Percentiles rank a stretch among this genome's conserved stretches.
Evolutionary conservation across 2,329 filamentous ascomycete species (phyloP).

Genomic region (Pyrenochaeta sp.): DNA sequence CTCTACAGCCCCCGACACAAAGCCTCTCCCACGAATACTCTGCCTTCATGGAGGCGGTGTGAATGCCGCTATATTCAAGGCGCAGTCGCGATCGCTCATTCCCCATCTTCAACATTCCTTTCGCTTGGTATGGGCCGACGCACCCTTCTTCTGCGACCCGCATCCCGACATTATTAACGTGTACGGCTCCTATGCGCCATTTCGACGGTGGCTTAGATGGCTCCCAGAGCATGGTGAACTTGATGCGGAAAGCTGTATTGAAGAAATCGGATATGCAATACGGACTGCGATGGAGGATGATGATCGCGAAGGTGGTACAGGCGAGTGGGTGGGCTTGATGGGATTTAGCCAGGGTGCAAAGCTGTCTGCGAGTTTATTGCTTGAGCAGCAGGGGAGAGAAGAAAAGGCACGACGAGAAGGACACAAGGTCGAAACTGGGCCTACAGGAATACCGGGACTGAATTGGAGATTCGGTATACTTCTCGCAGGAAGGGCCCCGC

Average conservation of each 20-base stretch:
- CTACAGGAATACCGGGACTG: conserved; percentile 34
- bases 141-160: conserved; percentile 69
- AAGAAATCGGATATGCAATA: conserved; percentile 58
- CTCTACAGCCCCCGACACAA: conserved; percentile 34
- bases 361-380: conserved; percentile 55
- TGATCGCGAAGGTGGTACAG: conserved; percentile 48
- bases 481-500: conserved; percentile 68
- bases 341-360: conserved; percentile 63
- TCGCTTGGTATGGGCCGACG: conserved; percentile 77
- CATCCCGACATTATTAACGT: conserved; percentile 70
- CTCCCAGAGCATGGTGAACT: conserved; percentile 64
- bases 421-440: conserved; percentile 25
- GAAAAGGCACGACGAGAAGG: conserved; percentile 38
- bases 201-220: conserved; percentile 71
- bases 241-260: conserved; percentile 58
- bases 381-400: conserved; percentile 67
- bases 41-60: conserved; percentile 84
- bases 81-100: conserved; percentile 69
- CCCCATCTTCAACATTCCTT: conserved; percentile 64
- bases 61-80: conserved; percentile 73
- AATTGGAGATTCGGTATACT: conserved; percentile 69
- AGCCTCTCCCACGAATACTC: conserved; percentile 69
- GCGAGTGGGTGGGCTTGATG: conserved; percentile 60
- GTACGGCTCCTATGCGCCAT: conserved; percentile 73
- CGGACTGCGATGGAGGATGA: conserved; percentile 57